Percentiles rank a stretch among this genome's conserved stretches.
These are phyloP conservation scores for Collybia nuda DNA, from an alignment of 768 basidiomycete genomes.

Conservation along the genomic window DNA sequence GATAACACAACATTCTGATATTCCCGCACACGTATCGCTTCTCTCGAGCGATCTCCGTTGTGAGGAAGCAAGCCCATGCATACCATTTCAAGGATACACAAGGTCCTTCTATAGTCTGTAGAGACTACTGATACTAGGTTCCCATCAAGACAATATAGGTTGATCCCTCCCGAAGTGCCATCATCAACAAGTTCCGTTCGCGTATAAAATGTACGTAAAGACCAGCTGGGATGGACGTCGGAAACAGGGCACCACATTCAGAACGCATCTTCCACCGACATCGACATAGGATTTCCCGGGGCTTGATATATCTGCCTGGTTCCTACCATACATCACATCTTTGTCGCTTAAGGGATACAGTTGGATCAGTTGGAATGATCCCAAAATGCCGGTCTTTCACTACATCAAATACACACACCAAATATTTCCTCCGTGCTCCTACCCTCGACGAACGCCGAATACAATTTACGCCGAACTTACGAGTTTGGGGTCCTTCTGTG, in stretches of 20 bases:
- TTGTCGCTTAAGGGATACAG: slow-evolving; percentile 57
- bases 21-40: too few relatives aligned
- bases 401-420: slow-evolving; percentile 55
- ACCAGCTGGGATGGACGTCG: slow-evolving; percentile 60
- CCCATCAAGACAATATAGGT: slow-evolving; percentile 39
- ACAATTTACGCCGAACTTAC: slow-evolving; percentile 51
- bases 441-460: slow-evolving; percentile 70
- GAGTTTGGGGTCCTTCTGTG: slow-evolving; percentile 43
- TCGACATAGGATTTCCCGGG: slow-evolving; percentile 71
- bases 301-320: too few relatives aligned
- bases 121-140: background rate
- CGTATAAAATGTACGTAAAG: slow-evolving; percentile 72
- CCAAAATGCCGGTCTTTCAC: slow-evolving; percentile 69
- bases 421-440: slow-evolving; percentile 68
- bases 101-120: slow-evolving; percentile 37
- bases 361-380: slow-evolving; percentile 66
- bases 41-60: too few relatives aligned
- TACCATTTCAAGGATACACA: slow-evolving; percentile 71
- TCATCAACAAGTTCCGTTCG: slow-evolving; percentile 77
- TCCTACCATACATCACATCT: too few relatives aligned
- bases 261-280: slow-evolving; percentile 73
- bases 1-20: too few relatives aligned
- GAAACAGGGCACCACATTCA: slow-evolving; percentile 66
- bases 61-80: too few relatives aligned
- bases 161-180: slow-evolving; percentile 67